Base-by-base conservation (phyloP, 208 protist genomes). In the Leishmania turanica region DNA sequence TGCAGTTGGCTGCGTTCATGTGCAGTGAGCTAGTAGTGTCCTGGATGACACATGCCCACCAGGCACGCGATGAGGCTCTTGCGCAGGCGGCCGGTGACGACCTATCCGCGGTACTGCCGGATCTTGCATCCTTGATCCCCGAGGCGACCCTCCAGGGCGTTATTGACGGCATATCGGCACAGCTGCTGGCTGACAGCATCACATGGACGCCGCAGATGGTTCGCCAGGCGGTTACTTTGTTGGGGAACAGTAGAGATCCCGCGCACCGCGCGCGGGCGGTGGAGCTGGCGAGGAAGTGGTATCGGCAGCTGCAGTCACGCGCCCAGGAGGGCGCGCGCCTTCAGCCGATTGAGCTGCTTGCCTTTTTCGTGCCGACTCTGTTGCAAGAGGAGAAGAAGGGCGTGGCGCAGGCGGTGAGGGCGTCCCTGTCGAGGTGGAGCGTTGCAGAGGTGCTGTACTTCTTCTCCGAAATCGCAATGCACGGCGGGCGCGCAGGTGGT, bases 401-500 rank as follows among this genome's bases (percentile, higher is more conserved):
- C 17, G 82, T 86, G 45, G 37, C 75, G 13, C 74, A 73, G 5
- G 77, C 82, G 13, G 78, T 86, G 45, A 69, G 58, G 19, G 74
- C 78, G 11, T 86, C 82, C 24, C 72, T 86, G 72, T 51, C 77
- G 0, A 78, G 66, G 54, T 86, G 82, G 82, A 86, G 78, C 34
- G 82, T 88, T 31, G 45, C 85, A 66, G 80, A 89, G 84, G 74
- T 84, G 84, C 78, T 78, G 37, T 75, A 65, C 84, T 81, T 87
- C 80, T 64, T 80, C 58, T 45, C 78, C 68, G 24, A 80, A 81
- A 54, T 81, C 58, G 60, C 74, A 31, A n/a, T 69, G 2, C 15
- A 15, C 31, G 84, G 78, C 40, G 54, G 83, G 3, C 51, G 62
- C 0, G 78, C 79, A 4, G 80, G 80, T n/a, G 84, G 84, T 8